A percentile compares a stretch with the other conserved stretches of the same genome.
phyloP scores from a whole-genome alignment of 2,329 filamentous ascomycete genomes.

The Fusarium solani-melongenae region DNA sequence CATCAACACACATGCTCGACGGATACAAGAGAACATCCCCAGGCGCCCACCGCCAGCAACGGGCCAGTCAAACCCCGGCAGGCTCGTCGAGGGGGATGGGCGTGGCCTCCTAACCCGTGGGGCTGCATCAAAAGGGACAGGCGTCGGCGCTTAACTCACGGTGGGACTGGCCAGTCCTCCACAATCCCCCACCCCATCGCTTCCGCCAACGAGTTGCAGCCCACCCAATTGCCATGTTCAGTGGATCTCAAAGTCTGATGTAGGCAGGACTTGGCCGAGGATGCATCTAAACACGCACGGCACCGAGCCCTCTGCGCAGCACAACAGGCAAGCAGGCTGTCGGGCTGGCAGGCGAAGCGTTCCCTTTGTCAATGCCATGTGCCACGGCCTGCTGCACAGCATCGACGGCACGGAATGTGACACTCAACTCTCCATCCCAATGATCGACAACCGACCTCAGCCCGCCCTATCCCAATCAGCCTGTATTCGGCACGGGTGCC shows the following conservation, averaged over 20 bases:
- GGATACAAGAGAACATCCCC: constrained; percentile 21
- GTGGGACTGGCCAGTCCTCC: constrained; percentile 43
- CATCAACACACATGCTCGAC: constrained; percentile 20
- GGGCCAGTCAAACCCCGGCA: constrained; percentile 35
- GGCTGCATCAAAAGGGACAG: constrained; percentile 63
- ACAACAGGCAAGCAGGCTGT: not conserved
- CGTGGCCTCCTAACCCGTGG: constrained; percentile 45
- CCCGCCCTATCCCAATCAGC: constrained; percentile 20
- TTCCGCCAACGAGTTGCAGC: constrained; percentile 55
- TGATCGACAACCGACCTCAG: constrained; percentile 28
- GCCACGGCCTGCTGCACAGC: constrained; percentile 30
- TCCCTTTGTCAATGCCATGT: constrained; percentile 29
- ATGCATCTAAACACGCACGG: not conserved
- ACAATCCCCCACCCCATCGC: constrained; percentile 46
- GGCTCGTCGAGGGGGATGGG: constrained; percentile 38
- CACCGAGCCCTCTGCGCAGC: constrained; percentile 13
- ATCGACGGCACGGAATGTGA: constrained; percentile 41
- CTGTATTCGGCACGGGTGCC: constrained; percentile 9
- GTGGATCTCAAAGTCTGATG: constrained; percentile 8
- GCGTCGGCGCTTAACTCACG: constrained; percentile 67
- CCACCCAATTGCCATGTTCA: constrained; percentile 20
- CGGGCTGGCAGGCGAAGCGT: not conserved
- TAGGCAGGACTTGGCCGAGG: constrained; percentile 1
- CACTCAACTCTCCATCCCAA: constrained; percentile 26
- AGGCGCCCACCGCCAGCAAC: constrained; percentile 31